These are phyloP conservation scores for Manihot esculenta DNA, from an alignment of 441 rosid species.

Conservation along the genomic window DNA sequence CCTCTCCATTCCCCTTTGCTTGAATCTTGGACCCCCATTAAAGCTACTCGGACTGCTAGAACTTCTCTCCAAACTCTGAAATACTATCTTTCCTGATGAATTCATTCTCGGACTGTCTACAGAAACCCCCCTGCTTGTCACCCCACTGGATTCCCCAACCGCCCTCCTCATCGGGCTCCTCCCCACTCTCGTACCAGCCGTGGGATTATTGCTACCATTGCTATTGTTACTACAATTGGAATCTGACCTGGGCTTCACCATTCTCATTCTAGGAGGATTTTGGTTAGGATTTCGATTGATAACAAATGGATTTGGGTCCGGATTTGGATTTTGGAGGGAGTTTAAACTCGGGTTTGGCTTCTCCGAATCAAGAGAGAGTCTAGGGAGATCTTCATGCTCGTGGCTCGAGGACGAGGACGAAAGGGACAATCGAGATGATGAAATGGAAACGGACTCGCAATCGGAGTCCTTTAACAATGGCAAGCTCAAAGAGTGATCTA, in stretches of 20 bases:
- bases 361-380: conserved; percentile 83
- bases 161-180: conserved; percentile 59
- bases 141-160: conserved; percentile 21
- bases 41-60: conserved; percentile 96
- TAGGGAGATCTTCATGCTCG: conserved; percentile 76
- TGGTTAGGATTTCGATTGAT: conserved; percentile 33
- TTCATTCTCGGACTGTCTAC: conserved; percentile 89
- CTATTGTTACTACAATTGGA: conserved; percentile 13
- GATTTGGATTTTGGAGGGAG: conserved; percentile 25
- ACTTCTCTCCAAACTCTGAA: conserved; percentile 83
- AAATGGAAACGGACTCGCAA: conserved; percentile 58
- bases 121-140: conserved; percentile 60
- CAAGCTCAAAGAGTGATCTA: conserved; percentile 50
- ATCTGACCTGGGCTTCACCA: conserved; percentile 46
- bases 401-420: conserved; percentile 82
- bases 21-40: conserved; percentile 73
- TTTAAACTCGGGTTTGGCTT: conserved; percentile 47
- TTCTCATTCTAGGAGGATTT: conserved; percentile 62
- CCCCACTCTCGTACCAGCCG: conserved; percentile 34
- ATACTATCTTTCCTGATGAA: conserved; percentile 88
- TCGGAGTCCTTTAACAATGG: conserved; percentile 74
- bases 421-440: conserved; percentile 76
- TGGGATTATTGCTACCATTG: conserved; percentile 7
- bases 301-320: conserved; percentile 40
- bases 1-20: conserved; percentile 88